Evolutionary conservation across 495 filamentous ascomycete genomes (phyloP), one percentile per base, ranked within the genome.

Genomic region (Lasiosphaeria ovina): DNA sequence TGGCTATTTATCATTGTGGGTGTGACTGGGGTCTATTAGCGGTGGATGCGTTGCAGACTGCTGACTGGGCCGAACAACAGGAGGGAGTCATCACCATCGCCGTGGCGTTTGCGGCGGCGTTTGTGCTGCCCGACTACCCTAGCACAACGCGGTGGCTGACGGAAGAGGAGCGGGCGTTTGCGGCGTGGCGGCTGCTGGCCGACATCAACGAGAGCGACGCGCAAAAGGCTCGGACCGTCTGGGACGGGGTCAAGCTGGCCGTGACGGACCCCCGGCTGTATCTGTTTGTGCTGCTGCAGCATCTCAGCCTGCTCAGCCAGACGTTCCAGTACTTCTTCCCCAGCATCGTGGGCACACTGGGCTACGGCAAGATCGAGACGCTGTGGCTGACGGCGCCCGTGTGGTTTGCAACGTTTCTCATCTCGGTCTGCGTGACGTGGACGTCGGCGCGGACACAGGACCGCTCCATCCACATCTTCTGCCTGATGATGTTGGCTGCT

Each of bases 281-380:
- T 57, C 50, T 81, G 1, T 78, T 81, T 48, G 74, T 74, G n/a
- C 61, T 80, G 31, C 66, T 80, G 40, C 77, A 79, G 57, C 68
- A 80, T 59, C 64, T 72, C 42, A 76, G 74, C 50, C 52, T 80
- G 12, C 67, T 75, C 10, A 71, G 67, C 1, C 75, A 77, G 44
- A 73, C 73, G 0, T 81, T 79, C 57, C 75, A 77, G 42, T 76
- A 80, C 59, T 79, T 85, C 71, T 84, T 84, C 74, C 83, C 83
- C 0, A 83, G 76, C 31, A 80, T 84, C 51, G 75, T 83, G 9
- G 67, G 76, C 54, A 82, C 77, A 0, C 72, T 86, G 1, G 82
- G 81, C 3, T 83, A 79, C 62, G 75, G 72, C 51, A 71, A 60
- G 32, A 83, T 79, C 38, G 66, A 80, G 11, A 83, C 83, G 0